These are phyloP conservation scores for Cyphellophora attinorum DNA, from an alignment of 2,329 filamentous ascomycete genomes.

Conservation along the genomic window DNA sequence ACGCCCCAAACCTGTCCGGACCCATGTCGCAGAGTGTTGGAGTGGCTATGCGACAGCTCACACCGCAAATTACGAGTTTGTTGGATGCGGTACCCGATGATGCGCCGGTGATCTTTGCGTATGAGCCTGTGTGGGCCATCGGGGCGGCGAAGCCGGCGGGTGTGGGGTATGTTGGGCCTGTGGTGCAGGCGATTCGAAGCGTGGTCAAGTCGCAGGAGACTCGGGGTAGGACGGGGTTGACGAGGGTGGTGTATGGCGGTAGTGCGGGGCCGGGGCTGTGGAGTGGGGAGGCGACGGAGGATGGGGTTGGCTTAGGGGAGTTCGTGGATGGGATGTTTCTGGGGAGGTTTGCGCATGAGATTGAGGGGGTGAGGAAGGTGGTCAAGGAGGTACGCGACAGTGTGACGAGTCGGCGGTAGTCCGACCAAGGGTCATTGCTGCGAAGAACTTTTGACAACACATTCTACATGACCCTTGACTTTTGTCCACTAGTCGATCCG, in stretches of 20 bases:
- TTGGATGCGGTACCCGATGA: constrained; percentile 50
- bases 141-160: constrained; percentile 63
- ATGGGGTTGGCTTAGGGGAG: constrained; percentile 43
- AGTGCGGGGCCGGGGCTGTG: constrained; percentile 74
- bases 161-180: constrained; percentile 61
- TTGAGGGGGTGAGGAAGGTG: constrained; percentile 60
- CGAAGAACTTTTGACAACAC: no score
- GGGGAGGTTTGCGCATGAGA: constrained; percentile 71
- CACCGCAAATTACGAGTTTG: constrained; percentile 54
- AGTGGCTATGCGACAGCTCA: constrained; percentile 56
- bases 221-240: constrained; percentile 45
- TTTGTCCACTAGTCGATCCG: no score
- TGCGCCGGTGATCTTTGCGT: constrained; percentile 66
- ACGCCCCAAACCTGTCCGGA: constrained; percentile 29
- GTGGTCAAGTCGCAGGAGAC: constrained; percentile 27
- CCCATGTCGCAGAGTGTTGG: constrained; percentile 33
- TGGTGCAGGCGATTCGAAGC: constrained; percentile 54
- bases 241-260: constrained; percentile 70
- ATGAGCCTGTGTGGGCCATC: constrained; percentile 86
- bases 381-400: constrained; percentile 57
- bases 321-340: constrained; percentile 73
- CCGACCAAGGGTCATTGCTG: no score
- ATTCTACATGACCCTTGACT: no score
- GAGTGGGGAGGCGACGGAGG: constrained; percentile 25
- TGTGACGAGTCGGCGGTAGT: constrained; percentile 13